Conservation (phyloP, 2,329 filamentous ascomycete species). For the Aurifilum marmelostoma region DNA sequence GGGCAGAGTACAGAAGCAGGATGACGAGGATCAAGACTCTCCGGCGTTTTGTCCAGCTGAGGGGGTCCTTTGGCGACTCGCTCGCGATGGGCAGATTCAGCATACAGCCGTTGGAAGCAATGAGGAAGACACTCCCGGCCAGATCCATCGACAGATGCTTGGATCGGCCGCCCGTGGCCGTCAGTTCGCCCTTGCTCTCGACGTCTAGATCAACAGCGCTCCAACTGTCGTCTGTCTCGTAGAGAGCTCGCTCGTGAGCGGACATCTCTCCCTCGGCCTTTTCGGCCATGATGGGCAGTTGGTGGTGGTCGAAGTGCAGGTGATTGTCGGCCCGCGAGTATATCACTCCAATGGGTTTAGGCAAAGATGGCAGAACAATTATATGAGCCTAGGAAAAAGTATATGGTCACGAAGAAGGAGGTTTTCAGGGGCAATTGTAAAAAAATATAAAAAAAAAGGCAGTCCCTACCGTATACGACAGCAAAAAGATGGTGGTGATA, state of each 20-base stretch:
- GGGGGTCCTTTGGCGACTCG: slow-evolving; percentile 36
- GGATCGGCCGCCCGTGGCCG: slow-evolving; percentile 22
- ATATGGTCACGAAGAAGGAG: not conserved
- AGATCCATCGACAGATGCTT: slow-evolving; percentile 30
- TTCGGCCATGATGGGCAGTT: not conserved
- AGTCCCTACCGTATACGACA: not conserved
- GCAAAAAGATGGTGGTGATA: not conserved
- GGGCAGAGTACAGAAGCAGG: slow-evolving; percentile 30
- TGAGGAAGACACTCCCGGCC: slow-evolving; percentile 38
- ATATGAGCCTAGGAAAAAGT: not conserved
- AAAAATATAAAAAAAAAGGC: not conserved
- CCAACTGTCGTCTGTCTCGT: slow-evolving; percentile 15
- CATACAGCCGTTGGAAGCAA: slow-evolving; percentile 37
- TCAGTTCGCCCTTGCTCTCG: slow-evolving; percentile 11
- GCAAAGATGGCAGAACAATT: not conserved
- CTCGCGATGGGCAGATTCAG: slow-evolving; percentile 40
- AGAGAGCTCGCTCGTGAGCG: slow-evolving; percentile 20
- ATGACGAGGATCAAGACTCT: slow-evolving; percentile 30
- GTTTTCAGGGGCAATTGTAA: not conserved
- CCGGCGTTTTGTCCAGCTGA: slow-evolving; percentile 35
- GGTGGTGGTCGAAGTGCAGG: not conserved
- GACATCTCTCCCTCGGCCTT: slow-evolving; percentile 10
- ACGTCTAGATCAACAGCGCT: slow-evolving; percentile 15
- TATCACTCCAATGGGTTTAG: not conserved
- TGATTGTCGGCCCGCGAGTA: not conserved